Conservation (phyloP, 1,284 basidiomycete species). For the Malassezia sp. region DNA sequence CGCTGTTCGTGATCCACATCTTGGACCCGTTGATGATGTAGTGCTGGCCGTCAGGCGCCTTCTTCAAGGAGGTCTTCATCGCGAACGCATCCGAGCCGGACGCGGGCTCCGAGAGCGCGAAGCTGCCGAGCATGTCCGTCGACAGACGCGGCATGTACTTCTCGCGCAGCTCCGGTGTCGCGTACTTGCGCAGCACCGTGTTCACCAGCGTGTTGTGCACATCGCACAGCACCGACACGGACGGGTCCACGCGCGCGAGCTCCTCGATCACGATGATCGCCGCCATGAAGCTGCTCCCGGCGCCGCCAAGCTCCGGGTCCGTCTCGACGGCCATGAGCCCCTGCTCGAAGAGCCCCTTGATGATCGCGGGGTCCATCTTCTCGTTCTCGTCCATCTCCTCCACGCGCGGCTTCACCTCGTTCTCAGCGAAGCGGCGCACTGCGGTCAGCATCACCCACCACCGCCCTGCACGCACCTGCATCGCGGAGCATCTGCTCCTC, state of each 20-base stretch:
- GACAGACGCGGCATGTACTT: constrained; percentile 79
- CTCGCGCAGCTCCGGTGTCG: constrained; percentile 68
- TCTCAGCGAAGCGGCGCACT: constrained; percentile 59
- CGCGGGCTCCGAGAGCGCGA: constrained; percentile 83
- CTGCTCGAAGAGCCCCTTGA: constrained; percentile 85
- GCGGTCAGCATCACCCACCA: constrained; percentile 13
- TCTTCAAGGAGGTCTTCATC: constrained; percentile 80
- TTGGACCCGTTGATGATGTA: constrained; percentile 88
- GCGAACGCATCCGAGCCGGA: constrained; percentile 97
- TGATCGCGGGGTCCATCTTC: constrained; percentile 77
- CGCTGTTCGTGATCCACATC: constrained; percentile 99
- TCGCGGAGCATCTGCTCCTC: constrained; percentile 47
- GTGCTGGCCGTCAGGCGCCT: constrained; percentile 56
- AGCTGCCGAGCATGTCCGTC: constrained; percentile 74
- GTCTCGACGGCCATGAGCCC: constrained; percentile 99
- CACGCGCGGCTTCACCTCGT: constrained; percentile 79
- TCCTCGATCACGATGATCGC: constrained; percentile 97
- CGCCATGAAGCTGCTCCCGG: constrained; percentile 81
- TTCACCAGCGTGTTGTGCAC: constrained; percentile 80
- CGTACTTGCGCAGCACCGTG: constrained; percentile 82
- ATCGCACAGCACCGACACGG: constrained; percentile 90
- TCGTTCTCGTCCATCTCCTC: constrained; percentile 97
- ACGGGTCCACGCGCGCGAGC: constrained; percentile 87
- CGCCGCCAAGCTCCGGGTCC: constrained; percentile 66
- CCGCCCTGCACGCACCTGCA: too few species aligned